A percentile compares a stretch with the other conserved stretches of the same genome.
These are phyloP conservation scores for Asterella californica DNA, from an alignment of 225 moss, liverwort and hornwort species.

Conservation along the genomic window DNA sequence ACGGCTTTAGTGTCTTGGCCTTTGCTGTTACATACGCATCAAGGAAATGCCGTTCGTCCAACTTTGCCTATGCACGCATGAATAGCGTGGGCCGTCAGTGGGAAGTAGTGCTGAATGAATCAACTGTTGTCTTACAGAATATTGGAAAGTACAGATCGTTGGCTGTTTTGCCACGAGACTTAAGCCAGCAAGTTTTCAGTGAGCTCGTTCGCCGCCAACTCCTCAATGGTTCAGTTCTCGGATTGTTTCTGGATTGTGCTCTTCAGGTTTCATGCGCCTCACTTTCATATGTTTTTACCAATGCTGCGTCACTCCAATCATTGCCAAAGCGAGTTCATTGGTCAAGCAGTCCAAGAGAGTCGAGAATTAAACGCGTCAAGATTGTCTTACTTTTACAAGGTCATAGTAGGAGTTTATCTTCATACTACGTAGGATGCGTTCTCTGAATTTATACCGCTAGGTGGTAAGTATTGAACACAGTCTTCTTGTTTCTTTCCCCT, in stretches of 20 bases:
- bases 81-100: neutral
- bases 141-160: constrained; percentile 54
- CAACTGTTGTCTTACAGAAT: constrained; percentile 33
- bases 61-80: neutral
- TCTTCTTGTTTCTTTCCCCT: too few species aligned
- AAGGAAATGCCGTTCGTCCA: neutral
- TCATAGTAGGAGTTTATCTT: neutral
- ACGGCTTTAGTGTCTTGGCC: neutral
- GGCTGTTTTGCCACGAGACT: constrained; percentile 60
- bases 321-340: neutral
- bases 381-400: too few species aligned
- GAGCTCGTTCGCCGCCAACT: constrained; percentile 70
- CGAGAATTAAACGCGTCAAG: neutral
- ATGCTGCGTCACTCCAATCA: neutral
- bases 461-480: too few species aligned
- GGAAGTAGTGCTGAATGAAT: neutral
- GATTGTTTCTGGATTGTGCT: constrained; percentile 59
- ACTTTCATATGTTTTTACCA: neutral
- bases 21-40: neutral
- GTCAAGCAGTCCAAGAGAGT: neutral
- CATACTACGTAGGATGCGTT: too few species aligned
- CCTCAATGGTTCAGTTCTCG: constrained; percentile 48
- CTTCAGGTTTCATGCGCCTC: constrained; percentile 50
- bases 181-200: constrained; percentile 75
- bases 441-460: too few species aligned